These are phyloP conservation scores for Chaetomiaceae sp. DNA, from an alignment of 2,329 filamentous ascomycete species.

Conservation along the genomic window DNA sequence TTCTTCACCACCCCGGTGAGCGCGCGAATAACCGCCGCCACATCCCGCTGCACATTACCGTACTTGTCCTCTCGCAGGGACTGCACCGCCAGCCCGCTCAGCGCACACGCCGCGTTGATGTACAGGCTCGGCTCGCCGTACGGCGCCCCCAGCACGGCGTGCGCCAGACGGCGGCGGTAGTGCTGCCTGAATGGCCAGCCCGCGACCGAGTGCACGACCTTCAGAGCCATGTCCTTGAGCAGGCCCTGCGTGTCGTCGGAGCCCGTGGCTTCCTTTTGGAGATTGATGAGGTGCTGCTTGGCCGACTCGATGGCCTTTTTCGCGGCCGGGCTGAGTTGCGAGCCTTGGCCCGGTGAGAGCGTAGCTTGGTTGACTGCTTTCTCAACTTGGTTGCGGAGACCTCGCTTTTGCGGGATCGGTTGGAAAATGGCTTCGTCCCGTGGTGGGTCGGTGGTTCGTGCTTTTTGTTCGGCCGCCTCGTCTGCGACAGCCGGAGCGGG, in stretches of 20 bases:
- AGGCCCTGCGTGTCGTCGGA: conserved; percentile 46
- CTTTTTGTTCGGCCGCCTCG: conserved; percentile 27
- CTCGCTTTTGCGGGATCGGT: conserved; percentile 33
- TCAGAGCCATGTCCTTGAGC: conserved; percentile 45
- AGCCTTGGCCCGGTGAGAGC: conserved; percentile 45
- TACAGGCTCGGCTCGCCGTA: conserved; percentile 66
- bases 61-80: conserved; percentile 77
- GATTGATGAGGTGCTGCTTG: conserved; percentile 46
- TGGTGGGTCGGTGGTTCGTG: conserved; percentile 38
- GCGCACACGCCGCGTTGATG: conserved; percentile 65
- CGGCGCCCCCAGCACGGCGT: conserved; percentile 68
- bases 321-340: conserved; percentile 48
- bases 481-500: conserved; percentile 31
- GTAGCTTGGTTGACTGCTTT: conserved; percentile 42
- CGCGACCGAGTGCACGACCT: conserved; percentile 48
- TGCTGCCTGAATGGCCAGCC: conserved; percentile 67
- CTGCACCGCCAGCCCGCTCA: conserved; percentile 65
- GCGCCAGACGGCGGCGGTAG: conserved; percentile 60
- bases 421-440: conserved; percentile 45
- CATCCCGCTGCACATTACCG: conserved; percentile 80
- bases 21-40: conserved; percentile 68
- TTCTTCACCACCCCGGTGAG: conserved; percentile 65
- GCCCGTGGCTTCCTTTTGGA: conserved; percentile 52
- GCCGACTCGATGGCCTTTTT: conserved; percentile 47
- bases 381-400: conserved; percentile 43